A percentile compares a stretch with the other conserved stretches of the same genome.
phyloP scores from a whole-genome alignment of 805 yeast genomes.

The Saturnispora sanitii region DNA sequence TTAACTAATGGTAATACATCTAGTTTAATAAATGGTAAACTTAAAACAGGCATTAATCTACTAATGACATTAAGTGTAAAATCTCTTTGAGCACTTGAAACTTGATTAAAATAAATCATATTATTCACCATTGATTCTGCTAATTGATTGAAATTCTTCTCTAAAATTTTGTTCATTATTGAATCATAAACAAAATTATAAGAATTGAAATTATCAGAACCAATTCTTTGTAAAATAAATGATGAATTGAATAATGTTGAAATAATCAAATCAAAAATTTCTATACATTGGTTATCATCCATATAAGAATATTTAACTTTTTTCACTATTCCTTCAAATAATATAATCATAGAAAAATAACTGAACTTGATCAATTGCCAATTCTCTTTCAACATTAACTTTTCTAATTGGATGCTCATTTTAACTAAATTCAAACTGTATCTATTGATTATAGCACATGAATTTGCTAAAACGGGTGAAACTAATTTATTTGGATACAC shows the following conservation, averaged over 20 bases:
- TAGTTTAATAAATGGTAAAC: conserved; percentile 26
- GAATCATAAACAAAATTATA: conserved; percentile 51
- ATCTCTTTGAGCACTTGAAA: conserved; percentile 23
- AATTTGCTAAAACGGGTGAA: conserved; percentile 13
- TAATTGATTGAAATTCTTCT: conserved; percentile 17
- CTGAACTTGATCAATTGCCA: conserved; percentile 24
- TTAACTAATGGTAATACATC: conserved; percentile 21
- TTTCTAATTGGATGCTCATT: not conserved
- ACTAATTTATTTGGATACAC: conserved; percentile 4
- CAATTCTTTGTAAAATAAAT: conserved; percentile 42
- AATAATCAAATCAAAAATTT: conserved; percentile 16
- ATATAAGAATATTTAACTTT: conserved; percentile 23
- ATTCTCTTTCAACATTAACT: conserved; percentile 7
- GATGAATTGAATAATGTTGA: conserved; percentile 34
- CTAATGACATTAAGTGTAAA: conserved; percentile 41
- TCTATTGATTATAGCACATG: not conserved
- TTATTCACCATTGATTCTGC: conserved; percentile 23
- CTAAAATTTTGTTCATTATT: conserved; percentile 13
- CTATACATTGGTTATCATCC: not conserved
- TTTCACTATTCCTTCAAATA: conserved; percentile 37
- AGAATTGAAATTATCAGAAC: conserved; percentile 55
- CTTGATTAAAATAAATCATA: not conserved
- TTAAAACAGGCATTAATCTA: conserved; percentile 28
- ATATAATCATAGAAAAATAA: conserved; percentile 39
- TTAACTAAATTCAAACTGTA: not conserved